phyloP scores from a whole-genome alignment of 2,329 filamentous ascomycete species.

The Dactylonectria estremocensis region DNA sequence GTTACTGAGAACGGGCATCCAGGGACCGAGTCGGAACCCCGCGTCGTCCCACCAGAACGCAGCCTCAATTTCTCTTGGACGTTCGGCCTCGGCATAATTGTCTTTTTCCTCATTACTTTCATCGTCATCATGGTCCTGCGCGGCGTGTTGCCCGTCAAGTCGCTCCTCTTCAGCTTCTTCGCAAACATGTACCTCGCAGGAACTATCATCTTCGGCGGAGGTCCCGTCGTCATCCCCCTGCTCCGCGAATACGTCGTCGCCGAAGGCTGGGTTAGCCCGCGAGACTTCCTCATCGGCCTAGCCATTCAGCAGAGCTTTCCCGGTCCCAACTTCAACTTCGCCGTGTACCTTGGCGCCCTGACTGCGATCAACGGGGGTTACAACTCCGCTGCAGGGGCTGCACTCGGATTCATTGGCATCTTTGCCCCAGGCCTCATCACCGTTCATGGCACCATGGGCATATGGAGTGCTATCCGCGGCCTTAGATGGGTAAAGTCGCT shows the following conservation, averaged over 20 bases:
- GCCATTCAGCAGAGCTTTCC: conserved; percentile 81
- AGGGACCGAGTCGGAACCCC: conserved; percentile 36
- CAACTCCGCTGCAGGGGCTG: conserved; percentile 61
- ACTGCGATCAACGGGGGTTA: conserved; percentile 59
- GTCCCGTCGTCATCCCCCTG: conserved; percentile 76
- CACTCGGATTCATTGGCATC: conserved; percentile 68
- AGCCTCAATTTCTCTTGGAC: conserved; percentile 61
- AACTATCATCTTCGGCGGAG: conserved; percentile 77
- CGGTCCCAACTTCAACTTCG: conserved; percentile 67
- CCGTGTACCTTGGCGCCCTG: conserved; percentile 70
- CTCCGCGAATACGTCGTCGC: conserved; percentile 75
- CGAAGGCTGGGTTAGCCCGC: conserved; percentile 78
- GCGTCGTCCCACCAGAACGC: conserved; percentile 53
- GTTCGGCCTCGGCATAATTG: conserved; percentile 59
- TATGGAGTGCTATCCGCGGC: conserved; percentile 68
- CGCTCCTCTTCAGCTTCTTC: conserved; percentile 73
- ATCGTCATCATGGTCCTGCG: conserved; percentile 68
- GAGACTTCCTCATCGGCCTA: conserved; percentile 81
- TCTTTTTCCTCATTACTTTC: conserved; percentile 70
- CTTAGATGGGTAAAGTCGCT: conserved; percentile 63
- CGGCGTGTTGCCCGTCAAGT: conserved; percentile 56
- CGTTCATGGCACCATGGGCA: conserved; percentile 66
- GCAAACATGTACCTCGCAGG: conserved; percentile 82
- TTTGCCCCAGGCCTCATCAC: conserved; percentile 66
- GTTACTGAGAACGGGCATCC: too few species aligned